Base-by-base conservation (phyloP, 2,329 filamentous ascomycete genomes). In the Verticillium nubilum region DNA sequence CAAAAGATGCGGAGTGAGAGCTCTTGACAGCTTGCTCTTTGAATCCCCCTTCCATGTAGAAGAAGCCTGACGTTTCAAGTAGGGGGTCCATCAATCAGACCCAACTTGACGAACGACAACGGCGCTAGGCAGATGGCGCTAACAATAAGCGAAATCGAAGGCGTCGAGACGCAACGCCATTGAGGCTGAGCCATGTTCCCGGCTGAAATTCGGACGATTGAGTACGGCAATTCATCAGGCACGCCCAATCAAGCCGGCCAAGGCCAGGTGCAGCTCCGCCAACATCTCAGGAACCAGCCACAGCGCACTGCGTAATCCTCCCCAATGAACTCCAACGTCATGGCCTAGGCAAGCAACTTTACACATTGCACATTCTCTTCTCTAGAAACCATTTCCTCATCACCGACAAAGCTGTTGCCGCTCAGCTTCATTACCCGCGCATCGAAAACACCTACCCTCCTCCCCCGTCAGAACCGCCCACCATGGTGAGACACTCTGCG, bases 261-360 rank as follows among this genome's bases (percentile, higher is more conserved):
- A 55, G 54, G 54, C 57, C 52, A 23, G 19, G 42, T 50, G 42
- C 42, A 50, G 42, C 57, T 58, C 37, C 54, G 61, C 60, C 61
- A 57, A 60, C 60, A 57, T 58, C 60, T 60, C 61, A 58, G 56
- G 61, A 63, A 63, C 61, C 61, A 63, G 61, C 61, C 61, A 63
- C 61, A 63, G 60, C n/a, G 58, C 60, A 54, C 57, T 63, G 60
- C 61, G 61, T 63, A 63, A 62, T 63, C 60, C 60, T 56, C 58
- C 60, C 58, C 58, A 62, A 57, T 28, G 27, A 54, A 28, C 28
- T 54, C 35, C 55, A 63, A 62, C 61, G 60, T 63, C 61, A 63
- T 60, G 59, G 52, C 28, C 28, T 31, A 31, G 29, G 52, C n/a
- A 54, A n/a, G 28, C 52, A 54, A 28, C 29, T 31, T 23, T 23